Percentiles rank a stretch among this genome's conserved stretches.
phyloP scores from a whole-genome alignment of 176 grass and related monocot genomes.

The Phyllostachys edulis region DNA sequence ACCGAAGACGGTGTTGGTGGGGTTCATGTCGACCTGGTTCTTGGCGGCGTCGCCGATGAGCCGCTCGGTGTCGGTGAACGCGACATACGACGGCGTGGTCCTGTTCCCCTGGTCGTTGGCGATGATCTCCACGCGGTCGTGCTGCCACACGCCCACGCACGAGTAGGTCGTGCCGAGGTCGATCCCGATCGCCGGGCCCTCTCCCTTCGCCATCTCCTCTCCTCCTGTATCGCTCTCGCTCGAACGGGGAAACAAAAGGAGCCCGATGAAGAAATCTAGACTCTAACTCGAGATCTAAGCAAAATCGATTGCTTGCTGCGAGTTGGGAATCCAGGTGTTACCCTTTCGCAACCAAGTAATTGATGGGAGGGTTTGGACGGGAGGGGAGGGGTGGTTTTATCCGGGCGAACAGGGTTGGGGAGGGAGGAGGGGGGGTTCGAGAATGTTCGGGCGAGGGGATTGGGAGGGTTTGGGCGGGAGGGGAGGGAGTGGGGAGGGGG shows the following conservation, averaged over 20 bases:
- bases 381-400: too few species aligned
- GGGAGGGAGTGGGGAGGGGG: too few species aligned
- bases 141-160: constrained; percentile 95
- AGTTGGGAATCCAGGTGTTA: too few species aligned
- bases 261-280: background rate
- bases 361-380: too few species aligned
- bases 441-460: too few species aligned
- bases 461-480: too few species aligned
- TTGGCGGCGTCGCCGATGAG: constrained; percentile 85
- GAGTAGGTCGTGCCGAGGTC: constrained; percentile 97
- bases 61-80: constrained; percentile 78
- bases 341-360: too few species aligned
- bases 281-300: too few species aligned
- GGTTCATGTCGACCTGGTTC: constrained; percentile 97
- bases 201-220: constrained; percentile 50
- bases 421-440: too few species aligned
- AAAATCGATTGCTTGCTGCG: too few species aligned
- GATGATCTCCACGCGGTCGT: constrained; percentile 94
- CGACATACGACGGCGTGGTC: constrained; percentile 78
- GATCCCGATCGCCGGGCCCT: constrained; percentile 39
- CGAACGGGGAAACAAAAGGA: background rate
- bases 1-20: constrained; percentile 75
- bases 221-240: background rate
- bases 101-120: constrained; percentile 89
- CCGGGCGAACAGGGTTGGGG: too few species aligned